A percentile compares a stretch with the other conserved stretches of the same genome.
These are phyloP conservation scores for Sphagnum contortum DNA, from an alignment of 225 moss, liverwort and hornwort species.

Conservation along the genomic window DNA sequence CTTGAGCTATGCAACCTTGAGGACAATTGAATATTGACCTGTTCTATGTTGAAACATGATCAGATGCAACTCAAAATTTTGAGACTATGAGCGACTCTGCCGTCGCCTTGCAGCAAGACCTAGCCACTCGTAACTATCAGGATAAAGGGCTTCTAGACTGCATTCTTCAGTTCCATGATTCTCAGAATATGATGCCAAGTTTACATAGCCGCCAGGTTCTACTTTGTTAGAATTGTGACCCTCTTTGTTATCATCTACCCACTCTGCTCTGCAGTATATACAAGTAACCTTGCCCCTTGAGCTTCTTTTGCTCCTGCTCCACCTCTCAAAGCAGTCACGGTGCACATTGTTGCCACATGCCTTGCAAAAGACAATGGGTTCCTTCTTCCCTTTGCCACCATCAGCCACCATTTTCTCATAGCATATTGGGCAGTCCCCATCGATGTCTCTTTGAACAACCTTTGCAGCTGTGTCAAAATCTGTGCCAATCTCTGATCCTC, in stretches of 20 bases:
- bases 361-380: conserved; percentile 62
- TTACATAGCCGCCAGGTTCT: conserved; percentile 38
- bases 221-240: conserved; percentile 3
- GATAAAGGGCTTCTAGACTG: conserved; percentile 42
- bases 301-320: conserved; percentile 58
- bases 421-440: conserved; percentile 73
- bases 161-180: conserved; percentile 29
- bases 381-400: conserved; percentile 28
- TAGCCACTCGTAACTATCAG: conserved; percentile 43
- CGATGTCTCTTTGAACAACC: conserved; percentile 42
- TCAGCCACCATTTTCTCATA: conserved; percentile 51
- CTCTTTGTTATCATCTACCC: conserved; percentile 20
- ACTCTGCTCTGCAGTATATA: conserved; percentile 71
- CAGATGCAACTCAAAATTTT: neutral
- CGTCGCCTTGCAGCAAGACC: conserved; percentile 17
- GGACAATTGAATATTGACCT: too few relatives aligned
- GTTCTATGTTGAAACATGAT: too few relatives aligned
- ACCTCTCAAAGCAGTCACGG: conserved; percentile 69
- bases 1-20: too few relatives aligned
- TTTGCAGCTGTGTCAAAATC: conserved; percentile 9
- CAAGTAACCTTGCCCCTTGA: conserved; percentile 53
- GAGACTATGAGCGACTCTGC: neutral
- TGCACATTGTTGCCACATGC: conserved; percentile 83
- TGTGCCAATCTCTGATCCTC: conserved; percentile 3
- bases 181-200: conserved; percentile 57